Evolutionary conservation across 441 rosid species (phyloP), one percentile per base, ranked within the genome.

Genomic region (Biscutella laevigata): DNA sequence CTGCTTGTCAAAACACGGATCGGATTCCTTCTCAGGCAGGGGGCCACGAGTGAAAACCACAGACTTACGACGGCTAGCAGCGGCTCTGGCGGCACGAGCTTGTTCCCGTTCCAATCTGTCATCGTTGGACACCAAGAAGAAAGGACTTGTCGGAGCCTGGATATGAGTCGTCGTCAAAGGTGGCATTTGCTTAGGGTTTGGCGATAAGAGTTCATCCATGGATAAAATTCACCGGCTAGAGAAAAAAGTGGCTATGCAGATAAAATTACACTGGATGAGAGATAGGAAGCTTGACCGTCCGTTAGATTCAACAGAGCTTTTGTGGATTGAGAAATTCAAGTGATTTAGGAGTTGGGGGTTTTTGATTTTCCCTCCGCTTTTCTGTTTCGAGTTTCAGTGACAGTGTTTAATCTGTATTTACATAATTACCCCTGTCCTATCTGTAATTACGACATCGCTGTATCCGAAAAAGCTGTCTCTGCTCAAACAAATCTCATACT

Each of bases 21-120:
- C 81, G 12, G 79, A 79, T 45, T 87, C 84, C 33, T 70, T 30
- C 38, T 68, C 66, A 27, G 37, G 59, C 22, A 63, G 64, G 1
- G 24, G 72, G 16, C 58, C 75, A 16, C 67, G 48, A 27, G 17
- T 47, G 29, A 59, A 48, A 46, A 73, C 57, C 3, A 71, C 14
- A 49, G 79, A 52, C 67, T 74, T 83, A n/a, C 96, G 88, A 74
- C 95, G 90, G 72, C 76, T 62, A 32, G 90, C 88, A 2, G 96
- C 95, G 33, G 77, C 81, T 17, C 88, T 85, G 0, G 96, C 88
- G 2, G 95, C 98, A 0, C 96, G 90, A 5, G 95, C 95, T 75
- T 80, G 88, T 32, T 90, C 95, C 1, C 90, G 68, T 71, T 81
- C 94, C 39, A 80, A 76, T 34, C 71, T 64, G 58, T 83, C 96